Evolutionary conservation across 306 rosid species (phyloP).

Genomic region (Sindora glabra): DNA sequence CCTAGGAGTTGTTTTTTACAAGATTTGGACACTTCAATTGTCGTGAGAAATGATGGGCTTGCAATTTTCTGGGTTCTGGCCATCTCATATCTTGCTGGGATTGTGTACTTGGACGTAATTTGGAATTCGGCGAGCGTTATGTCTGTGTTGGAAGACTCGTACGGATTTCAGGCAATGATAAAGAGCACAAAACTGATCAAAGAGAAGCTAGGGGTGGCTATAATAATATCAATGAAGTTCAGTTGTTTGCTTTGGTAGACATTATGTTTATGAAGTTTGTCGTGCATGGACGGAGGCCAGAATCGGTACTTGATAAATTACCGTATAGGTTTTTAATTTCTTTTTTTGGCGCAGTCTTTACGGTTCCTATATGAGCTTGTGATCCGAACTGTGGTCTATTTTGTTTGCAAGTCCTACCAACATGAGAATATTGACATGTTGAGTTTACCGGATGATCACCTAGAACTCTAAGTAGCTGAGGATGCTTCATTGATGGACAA

Average conservation of each 20-base stretch:
- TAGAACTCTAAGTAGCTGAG: constrained; percentile 28
- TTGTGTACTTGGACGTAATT: constrained; percentile 24
- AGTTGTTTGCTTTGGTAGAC: neutral
- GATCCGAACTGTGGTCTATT: constrained; percentile 31
- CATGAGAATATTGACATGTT: constrained; percentile 41
- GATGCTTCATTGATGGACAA: constrained; percentile 34
- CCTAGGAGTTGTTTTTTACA: neutral
- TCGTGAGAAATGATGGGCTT: accelerated
- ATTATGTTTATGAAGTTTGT: constrained; percentile 16
- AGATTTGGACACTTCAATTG: neutral
- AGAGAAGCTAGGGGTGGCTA: constrained; percentile 28
- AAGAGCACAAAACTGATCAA: constrained; percentile 27
- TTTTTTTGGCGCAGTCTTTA: constrained; percentile 1
- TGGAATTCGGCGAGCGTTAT: constrained; percentile 48
- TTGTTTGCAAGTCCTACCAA: constrained; percentile 51
- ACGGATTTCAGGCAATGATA: constrained; percentile 35
- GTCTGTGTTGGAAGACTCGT: constrained; percentile 33
- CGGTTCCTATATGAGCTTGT: constrained; percentile 22
- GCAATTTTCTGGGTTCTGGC: neutral
- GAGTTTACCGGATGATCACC: constrained; percentile 42
- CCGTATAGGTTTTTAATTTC: constrained; percentile 10
- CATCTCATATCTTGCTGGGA: constrained; percentile 9
- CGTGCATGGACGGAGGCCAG: constrained; percentile 2
- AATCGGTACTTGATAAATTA: neutral
- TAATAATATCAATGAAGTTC: neutral